Evolutionary conservation across 495 filamentous ascomycete species (phyloP).

Genomic region (Bombardia bombarda): DNA sequence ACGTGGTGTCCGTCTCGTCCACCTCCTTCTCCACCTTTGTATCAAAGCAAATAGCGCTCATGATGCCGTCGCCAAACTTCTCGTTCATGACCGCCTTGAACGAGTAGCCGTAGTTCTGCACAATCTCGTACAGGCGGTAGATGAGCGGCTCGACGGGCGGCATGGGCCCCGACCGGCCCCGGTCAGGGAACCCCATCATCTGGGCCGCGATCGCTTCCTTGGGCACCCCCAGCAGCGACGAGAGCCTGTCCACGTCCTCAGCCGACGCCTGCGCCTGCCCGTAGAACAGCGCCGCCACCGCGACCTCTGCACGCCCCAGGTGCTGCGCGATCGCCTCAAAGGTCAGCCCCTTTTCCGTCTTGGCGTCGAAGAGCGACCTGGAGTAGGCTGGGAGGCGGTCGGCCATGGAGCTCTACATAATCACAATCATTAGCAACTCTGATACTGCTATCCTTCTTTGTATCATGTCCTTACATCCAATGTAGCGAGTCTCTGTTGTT

Average conservation of each 20-base stretch:
- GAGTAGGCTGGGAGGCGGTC: conserved; percentile 58
- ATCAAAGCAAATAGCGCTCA: conserved; percentile 92
- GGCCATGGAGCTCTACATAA: conserved; percentile 30
- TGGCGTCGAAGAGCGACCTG: conserved; percentile 74
- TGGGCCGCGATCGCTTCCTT: conserved; percentile 50
- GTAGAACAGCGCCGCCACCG: conserved; percentile 89
- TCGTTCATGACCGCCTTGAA: conserved; percentile 97
- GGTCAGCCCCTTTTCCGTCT: conserved; percentile 62
- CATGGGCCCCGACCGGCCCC: conserved; percentile 82
- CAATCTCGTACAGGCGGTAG: conserved; percentile 90
- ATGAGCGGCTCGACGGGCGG: conserved; percentile 90
- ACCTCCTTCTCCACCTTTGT: conserved; percentile 95
- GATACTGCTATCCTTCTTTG: too few relatives aligned
- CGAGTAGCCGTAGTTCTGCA: conserved; percentile 96
- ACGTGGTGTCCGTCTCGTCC: conserved; percentile 60
- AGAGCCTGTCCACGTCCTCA: conserved; percentile 69
- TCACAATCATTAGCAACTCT: not conserved
- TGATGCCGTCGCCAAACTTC: conserved; percentile 98
- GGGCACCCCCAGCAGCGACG: conserved; percentile 56
- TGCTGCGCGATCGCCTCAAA: conserved; percentile 74
- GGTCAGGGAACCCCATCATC: conserved; percentile 68
- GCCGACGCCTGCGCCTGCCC: conserved; percentile 75
- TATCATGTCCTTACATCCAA: conserved; percentile 20
- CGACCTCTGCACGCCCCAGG: conserved; percentile 81
- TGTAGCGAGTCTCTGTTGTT: conserved; percentile 20